Base-by-base conservation (phyloP, 176 grass and related monocot genomes). In the Secale cereale region DNA sequence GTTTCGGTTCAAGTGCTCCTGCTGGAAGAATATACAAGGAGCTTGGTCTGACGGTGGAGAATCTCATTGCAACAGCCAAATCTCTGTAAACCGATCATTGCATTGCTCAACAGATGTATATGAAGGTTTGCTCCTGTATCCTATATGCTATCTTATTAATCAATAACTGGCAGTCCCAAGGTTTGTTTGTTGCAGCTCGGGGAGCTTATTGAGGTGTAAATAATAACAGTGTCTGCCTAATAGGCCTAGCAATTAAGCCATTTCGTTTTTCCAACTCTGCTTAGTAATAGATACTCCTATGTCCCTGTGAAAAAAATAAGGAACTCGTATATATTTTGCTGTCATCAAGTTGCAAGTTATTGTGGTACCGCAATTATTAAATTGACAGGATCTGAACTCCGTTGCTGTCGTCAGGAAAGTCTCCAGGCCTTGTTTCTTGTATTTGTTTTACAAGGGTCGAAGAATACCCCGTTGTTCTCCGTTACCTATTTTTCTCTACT, bases 21-120 rank as follows among this genome's bases (percentile, higher is more conserved):
- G 83, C 83, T 39, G 81, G 87, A 5, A 83, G 16, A 80, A 87
- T 92, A 83, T 92, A 92, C 85, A 81, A 83, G 77, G 87, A 92
- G 75, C 82, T 87, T 48, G 91, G 91, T 59, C 15, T 92, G 57
- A 87, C 91, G 3, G 91, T 89, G 48, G 70, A 89, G 48, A 88
- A 83, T 65, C 59, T 92, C 27, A 70, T 92, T 78, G 73, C 72
- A 86, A 72, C 13, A 30, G 86, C 79, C 35, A 83, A 79, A 28
- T 74, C 75, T 36, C 41, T 88, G 10, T 92, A 68, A 74, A 66
- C 10, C 17, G 29, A 66, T 60, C 70, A 10, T 37, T 7, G 12
- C 10, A 14, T 26, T 10, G 6, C n/a, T 36, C 13, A 28, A 14
- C n/a, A 37, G 8, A 59, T 37, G 16, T 50, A 3, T 67, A 59